These are phyloP conservation scores for Xylaria sp. DNA, from an alignment of 495 filamentous ascomycete species.

Conservation along the genomic window DNA sequence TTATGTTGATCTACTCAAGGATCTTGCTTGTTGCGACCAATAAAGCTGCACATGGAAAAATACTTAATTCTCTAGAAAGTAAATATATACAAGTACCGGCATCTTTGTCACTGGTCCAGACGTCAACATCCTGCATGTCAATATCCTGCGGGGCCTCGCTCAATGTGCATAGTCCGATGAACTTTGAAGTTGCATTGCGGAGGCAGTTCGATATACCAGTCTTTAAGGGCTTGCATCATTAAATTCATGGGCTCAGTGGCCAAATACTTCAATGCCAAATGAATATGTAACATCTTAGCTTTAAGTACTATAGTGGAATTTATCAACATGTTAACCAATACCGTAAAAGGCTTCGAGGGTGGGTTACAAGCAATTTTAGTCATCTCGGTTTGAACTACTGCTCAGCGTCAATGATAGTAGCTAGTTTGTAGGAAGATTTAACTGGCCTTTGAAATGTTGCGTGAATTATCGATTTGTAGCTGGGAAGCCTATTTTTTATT, in stretches of 20 bases:
- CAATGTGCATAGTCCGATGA: constrained; percentile 21
- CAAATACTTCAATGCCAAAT: neutral
- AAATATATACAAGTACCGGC: too few relatives aligned
- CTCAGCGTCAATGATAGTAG: neutral
- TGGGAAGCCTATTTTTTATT: neutral
- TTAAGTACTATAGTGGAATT: neutral
- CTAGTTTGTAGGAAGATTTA: too few relatives aligned
- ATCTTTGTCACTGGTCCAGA: neutral
- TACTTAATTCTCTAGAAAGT: too few relatives aligned
- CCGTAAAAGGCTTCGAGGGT: neutral
- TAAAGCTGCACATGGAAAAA: too few relatives aligned
- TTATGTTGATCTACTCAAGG: too few relatives aligned
- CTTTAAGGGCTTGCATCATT: neutral
- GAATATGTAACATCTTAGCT: constrained; percentile 11
- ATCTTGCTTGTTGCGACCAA: too few relatives aligned
- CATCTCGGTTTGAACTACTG: constrained; percentile 16
- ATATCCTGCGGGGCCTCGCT: neutral
- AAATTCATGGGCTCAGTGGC: neutral
- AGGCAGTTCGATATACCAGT: neutral
- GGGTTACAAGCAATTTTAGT: constrained; percentile 7
- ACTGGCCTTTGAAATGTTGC: neutral
- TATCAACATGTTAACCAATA: neutral
- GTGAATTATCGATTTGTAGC: neutral
- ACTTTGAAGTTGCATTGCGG: constrained; percentile 6
- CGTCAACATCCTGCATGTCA: neutral